These are phyloP conservation scores for Phlebopus sp. DNA, from an alignment of 1,284 basidiomycete genomes.

Conservation along the genomic window DNA sequence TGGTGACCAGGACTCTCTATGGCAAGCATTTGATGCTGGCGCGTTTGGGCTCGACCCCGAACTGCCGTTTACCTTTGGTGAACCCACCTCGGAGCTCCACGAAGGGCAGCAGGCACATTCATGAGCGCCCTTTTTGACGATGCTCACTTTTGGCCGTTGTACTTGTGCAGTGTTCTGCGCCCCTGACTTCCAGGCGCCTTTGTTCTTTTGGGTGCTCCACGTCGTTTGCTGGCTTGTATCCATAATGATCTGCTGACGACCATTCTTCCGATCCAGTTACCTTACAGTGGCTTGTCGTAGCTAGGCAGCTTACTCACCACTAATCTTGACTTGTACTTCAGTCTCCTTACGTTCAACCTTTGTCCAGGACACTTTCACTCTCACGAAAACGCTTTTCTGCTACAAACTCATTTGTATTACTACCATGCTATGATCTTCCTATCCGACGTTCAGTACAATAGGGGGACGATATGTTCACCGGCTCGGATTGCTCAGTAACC, in stretches of 20 bases:
- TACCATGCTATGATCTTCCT: background rate
- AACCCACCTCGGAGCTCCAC: slow-evolving; percentile 31
- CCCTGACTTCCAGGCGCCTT: background rate
- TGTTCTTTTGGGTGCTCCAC: slow-evolving; percentile 5
- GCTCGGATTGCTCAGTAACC: slow-evolving; percentile 8
- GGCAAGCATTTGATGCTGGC: slow-evolving; percentile 70
- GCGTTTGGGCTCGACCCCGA: slow-evolving; percentile 74
- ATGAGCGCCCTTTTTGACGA: slow-evolving; percentile 2
- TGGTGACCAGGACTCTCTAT: slow-evolving; percentile 63
- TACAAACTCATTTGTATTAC: slow-evolving; percentile 4
- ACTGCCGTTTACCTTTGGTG: slow-evolving; percentile 58
- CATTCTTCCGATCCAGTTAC: slow-evolving; percentile 14
- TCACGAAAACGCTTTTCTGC: slow-evolving; percentile 1
- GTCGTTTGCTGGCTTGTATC: slow-evolving; percentile 24
- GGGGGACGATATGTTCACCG: background rate
- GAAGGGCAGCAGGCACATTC: slow-evolving; percentile 29
- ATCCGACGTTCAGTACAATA: background rate
- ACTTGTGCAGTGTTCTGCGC: slow-evolving; percentile 17
- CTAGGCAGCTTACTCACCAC: slow-evolving; percentile 28
- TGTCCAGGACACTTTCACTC: background rate
- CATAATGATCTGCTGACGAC: slow-evolving; percentile 23
- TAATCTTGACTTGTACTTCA: slow-evolving; percentile 16
- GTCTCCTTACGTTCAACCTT: background rate
- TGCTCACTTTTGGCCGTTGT: slow-evolving; percentile 4
- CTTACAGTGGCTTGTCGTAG: slow-evolving; percentile 40